These are phyloP conservation scores for Priceomyces medius DNA, from an alignment of 805 yeast species.

Conservation along the genomic window DNA sequence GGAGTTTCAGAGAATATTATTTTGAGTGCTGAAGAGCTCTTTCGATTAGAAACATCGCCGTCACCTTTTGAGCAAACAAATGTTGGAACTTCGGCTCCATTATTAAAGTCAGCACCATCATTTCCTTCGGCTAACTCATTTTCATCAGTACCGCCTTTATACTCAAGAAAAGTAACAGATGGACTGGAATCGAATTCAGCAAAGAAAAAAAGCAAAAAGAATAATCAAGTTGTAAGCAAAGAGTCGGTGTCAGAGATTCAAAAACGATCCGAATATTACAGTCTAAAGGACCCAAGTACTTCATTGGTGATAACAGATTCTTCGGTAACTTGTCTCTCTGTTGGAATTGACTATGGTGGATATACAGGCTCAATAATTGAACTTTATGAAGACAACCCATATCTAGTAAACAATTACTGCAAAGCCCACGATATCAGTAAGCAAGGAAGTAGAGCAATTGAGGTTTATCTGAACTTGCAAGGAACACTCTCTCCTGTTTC, in stretches of 20 bases:
- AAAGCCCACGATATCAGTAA: constrained; percentile 4
- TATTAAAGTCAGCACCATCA: background rate
- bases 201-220: constrained; percentile 3
- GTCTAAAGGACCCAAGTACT: background rate
- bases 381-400: constrained; percentile 3
- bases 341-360: constrained; percentile 20
- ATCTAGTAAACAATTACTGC: constrained; percentile 7
- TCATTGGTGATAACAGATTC: constrained; percentile 10
- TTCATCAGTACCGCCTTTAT: background rate
- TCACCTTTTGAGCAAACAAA: background rate
- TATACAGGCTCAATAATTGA: constrained; percentile 15
- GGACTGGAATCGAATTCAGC: background rate
- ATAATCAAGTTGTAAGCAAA: background rate
- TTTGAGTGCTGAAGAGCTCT: background rate
- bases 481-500: constrained; percentile 5
- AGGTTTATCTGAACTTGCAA: background rate
- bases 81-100: background rate
- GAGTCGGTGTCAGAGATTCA: background rate
- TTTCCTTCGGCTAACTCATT: background rate
- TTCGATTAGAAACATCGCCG: background rate
- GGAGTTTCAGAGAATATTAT: background rate
- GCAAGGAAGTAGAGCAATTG: background rate
- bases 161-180: background rate
- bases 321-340: constrained; percentile 18
- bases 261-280: background rate